A percentile compares a stretch with the other conserved stretches of the same genome.
Evolutionary conservation across 1,139 yeast species (phyloP).

Genomic region (Nadsonia commutata): DNA sequence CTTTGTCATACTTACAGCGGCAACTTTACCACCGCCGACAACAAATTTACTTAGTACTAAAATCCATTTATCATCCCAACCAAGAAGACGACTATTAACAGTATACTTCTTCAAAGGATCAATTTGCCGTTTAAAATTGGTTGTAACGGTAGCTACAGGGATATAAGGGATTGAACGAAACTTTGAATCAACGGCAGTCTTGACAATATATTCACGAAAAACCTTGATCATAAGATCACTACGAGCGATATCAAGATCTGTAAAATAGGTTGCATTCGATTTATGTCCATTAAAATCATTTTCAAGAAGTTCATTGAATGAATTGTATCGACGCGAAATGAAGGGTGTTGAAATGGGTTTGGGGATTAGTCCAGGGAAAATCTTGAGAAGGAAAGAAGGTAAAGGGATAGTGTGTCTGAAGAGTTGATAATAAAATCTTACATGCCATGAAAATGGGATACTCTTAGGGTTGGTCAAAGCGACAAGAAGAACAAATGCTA

Average conservation of each 20-base stretch:
- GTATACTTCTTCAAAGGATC: constrained; percentile 46
- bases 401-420: constrained; percentile 16
- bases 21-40: constrained; percentile 27
- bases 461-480: constrained; percentile 31
- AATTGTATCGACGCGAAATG: constrained; percentile 30
- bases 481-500: constrained; percentile 10
- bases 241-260: constrained; percentile 74
- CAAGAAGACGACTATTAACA: constrained; percentile 45
- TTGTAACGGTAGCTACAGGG: constrained; percentile 64
- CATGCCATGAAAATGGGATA: constrained; percentile 52
- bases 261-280: constrained; percentile 70
- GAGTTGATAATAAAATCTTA: constrained; percentile 45
- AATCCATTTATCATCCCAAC: constrained; percentile 86
- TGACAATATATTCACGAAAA: constrained; percentile 25
- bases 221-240: constrained; percentile 42
- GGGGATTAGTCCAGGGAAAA: no score
- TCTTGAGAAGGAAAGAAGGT: constrained; percentile 11
- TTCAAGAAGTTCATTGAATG: constrained; percentile 65
- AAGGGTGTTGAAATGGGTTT: constrained; percentile 22
- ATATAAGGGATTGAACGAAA: constrained; percentile 40
- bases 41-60: constrained; percentile 54
- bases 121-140: constrained; percentile 59
- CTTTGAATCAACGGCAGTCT: constrained; percentile 28
- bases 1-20: constrained; percentile 58
- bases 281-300: constrained; percentile 80